Evolutionary conservation across 805 yeast genomes (phyloP).

Genomic region (Metschnikowia santaceciliae): DNA sequence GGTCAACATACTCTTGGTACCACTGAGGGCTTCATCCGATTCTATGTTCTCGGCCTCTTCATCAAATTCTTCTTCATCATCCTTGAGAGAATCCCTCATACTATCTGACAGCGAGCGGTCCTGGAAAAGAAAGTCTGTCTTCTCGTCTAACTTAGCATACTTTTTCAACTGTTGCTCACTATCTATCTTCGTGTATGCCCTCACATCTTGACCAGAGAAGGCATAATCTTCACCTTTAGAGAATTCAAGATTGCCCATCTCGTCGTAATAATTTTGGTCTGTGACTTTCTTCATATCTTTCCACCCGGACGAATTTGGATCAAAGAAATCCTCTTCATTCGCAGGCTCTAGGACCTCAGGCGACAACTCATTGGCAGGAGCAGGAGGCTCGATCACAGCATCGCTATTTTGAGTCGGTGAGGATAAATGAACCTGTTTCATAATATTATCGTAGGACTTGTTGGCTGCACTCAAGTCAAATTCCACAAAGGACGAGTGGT

Average conservation of each 20-base stretch:
- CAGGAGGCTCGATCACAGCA: neutral
- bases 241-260: slow-evolving; percentile 63
- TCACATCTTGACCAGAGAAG: slow-evolving; percentile 43
- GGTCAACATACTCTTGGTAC: slow-evolving; percentile 75
- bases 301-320: slow-evolving; percentile 58
- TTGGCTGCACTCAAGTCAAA: slow-evolving; percentile 23
- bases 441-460: slow-evolving; percentile 5
- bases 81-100: slow-evolving; percentile 24
- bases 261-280: slow-evolving; percentile 72
- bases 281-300: slow-evolving; percentile 82
- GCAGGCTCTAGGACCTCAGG: slow-evolving; percentile 1
- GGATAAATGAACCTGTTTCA: slow-evolving; percentile 8
- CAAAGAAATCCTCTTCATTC: slow-evolving; percentile 32
- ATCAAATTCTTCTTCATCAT: slow-evolving; percentile 27
- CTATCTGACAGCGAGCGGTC: slow-evolving; percentile 17
- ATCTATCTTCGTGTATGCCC: slow-evolving; percentile 85
- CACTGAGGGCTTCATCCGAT: slow-evolving; percentile 63
- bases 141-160: slow-evolving; percentile 48
- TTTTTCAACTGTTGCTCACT: slow-evolving; percentile 81
- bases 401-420: neutral
- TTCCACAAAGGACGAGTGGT: slow-evolving; percentile 18
- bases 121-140: slow-evolving; percentile 49
- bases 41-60: slow-evolving; percentile 41
- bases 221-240: slow-evolving; percentile 21
- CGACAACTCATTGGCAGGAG: neutral